These are phyloP conservation scores for Paxillus rubicundulus DNA, from an alignment of 768 basidiomycete species.

Conservation along the genomic window DNA sequence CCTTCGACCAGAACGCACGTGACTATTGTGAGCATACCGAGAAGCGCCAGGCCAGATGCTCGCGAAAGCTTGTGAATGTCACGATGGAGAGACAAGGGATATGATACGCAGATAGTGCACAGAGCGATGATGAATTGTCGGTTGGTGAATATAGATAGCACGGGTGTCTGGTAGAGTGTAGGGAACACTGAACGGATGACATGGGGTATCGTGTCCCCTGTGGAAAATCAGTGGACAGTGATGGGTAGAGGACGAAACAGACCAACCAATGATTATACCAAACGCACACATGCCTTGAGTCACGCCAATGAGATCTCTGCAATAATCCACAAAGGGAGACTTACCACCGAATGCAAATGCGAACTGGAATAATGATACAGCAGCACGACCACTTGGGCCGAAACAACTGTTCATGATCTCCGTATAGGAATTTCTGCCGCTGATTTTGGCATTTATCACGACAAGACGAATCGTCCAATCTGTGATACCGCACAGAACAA, in stretches of 20 bases:
- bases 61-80: constrained; percentile 97
- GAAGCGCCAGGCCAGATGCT: constrained; percentile 84
- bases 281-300: constrained; percentile 91
- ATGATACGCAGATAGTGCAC: constrained; percentile 86
- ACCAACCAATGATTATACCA: constrained; percentile 82
- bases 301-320: constrained; percentile 5
- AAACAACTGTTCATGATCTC: constrained; percentile 94
- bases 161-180: constrained; percentile 55
- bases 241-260: not conserved
- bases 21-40: constrained; percentile 95
- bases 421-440: constrained; percentile 88
- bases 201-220: constrained; percentile 93
- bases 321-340: constrained; percentile 15
- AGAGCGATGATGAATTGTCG: constrained; percentile 88
- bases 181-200: constrained; percentile 89
- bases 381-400: constrained; percentile 85
- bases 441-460: constrained; percentile 93
- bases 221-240: not conserved
- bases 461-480: constrained; percentile 98
- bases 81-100: constrained; percentile 91
- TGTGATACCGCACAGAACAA: constrained; percentile 80
- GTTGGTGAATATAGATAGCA: constrained; percentile 76
- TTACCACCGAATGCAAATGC: constrained; percentile 94
- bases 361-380: constrained; percentile 96
- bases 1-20: constrained; percentile 80